These are phyloP conservation scores for Pseudocercospora macadamiae DNA, from an alignment of 2,329 filamentous ascomycete species.

Conservation along the genomic window DNA sequence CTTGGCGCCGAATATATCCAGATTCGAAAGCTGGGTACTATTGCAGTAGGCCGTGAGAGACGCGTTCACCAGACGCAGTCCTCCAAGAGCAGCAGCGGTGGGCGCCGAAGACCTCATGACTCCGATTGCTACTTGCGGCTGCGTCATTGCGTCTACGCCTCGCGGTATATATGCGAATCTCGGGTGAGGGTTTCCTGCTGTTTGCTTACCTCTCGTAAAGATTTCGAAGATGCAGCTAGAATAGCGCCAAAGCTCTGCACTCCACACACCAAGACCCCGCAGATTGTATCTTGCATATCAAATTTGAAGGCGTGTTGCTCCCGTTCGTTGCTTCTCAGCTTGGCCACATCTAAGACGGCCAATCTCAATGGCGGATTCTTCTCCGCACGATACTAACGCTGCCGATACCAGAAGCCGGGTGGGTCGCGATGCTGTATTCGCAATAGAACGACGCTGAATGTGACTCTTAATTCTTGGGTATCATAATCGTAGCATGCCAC, in stretches of 20 bases:
- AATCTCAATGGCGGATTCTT: not conserved
- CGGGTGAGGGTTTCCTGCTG: not conserved
- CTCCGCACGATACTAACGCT: not conserved
- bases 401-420: not conserved
- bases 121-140: constrained; percentile 6
- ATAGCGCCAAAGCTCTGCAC: not conserved
- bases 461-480: not conserved
- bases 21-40: not conserved
- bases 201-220: not conserved
- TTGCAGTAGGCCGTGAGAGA: constrained; percentile 1
- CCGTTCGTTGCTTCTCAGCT: too few relatives aligned
- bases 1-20: constrained; percentile 14
- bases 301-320: too few relatives aligned
- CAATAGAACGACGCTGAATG: too few relatives aligned
- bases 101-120: constrained; percentile 6
- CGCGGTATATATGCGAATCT: not conserved
- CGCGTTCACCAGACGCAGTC: not conserved
- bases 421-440: too few relatives aligned
- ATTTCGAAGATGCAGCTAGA: not conserved
- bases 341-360: too few relatives aligned
- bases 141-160: not conserved
- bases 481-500: not conserved
- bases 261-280: not conserved
- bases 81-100: not conserved
- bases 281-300: not conserved